phyloP scores from a whole-genome alignment of 306 rosid species.

The Senna siamea region DNA sequence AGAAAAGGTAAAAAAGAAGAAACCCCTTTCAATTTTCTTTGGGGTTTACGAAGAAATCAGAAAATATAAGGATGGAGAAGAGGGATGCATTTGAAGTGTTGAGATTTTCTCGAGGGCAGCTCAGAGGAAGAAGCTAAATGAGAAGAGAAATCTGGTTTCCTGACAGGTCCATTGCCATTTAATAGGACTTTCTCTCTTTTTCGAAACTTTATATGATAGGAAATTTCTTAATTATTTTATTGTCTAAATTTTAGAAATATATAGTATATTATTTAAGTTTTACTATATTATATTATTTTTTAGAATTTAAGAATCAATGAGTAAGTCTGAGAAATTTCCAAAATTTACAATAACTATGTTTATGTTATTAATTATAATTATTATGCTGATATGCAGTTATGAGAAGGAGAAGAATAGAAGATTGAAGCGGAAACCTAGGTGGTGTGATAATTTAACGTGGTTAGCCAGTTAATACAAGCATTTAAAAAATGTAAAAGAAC shows the following conservation, averaged over 20 bases:
- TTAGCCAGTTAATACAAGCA: constrained; percentile 48
- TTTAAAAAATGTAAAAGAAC: constrained; percentile 33
- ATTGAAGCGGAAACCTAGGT: constrained; percentile 46
- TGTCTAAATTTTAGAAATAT: no score
- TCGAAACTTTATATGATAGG: constrained; percentile 9
- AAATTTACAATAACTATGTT: no score
- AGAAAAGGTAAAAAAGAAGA: background rate
- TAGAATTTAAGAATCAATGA: no score
- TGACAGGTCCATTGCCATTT: constrained; percentile 44
- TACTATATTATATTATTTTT: no score
- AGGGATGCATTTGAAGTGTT: constrained; percentile 20
- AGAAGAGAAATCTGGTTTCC: constrained; percentile 39
- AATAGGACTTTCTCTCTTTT: constrained; percentile 18
- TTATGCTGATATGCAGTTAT: constrained; percentile 13
- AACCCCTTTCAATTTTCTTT: background rate
- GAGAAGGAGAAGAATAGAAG: constrained; percentile 32
- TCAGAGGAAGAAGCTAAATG: constrained; percentile 33
- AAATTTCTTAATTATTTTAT: no score
- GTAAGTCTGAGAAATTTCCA: no score
- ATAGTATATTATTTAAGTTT: no score
- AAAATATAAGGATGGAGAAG: constrained; percentile 20
- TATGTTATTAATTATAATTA: no score
- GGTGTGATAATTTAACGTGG: constrained; percentile 32
- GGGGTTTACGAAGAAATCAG: background rate
- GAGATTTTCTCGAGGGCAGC: no score